phyloP scores from a whole-genome alignment of 495 filamentous ascomycete genomes.

The Hypoxylon cercidicola region DNA sequence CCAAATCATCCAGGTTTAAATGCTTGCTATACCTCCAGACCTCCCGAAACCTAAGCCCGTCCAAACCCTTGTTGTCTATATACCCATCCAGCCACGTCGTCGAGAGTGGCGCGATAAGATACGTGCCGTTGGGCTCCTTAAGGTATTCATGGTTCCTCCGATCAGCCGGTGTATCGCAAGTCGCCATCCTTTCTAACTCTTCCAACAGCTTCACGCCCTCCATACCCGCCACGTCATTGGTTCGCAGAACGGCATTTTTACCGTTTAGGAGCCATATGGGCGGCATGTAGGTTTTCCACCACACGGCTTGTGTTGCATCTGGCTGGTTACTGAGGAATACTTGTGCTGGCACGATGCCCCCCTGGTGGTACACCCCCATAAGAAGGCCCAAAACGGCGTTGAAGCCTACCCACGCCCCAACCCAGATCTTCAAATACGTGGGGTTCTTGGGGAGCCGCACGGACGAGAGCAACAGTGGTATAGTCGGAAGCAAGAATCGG shows the following conservation, averaged over 20 bases:
- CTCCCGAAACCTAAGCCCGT: slow-evolving; percentile 66
- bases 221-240: slow-evolving; percentile 85
- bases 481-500: slow-evolving; percentile 86
- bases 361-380: slow-evolving; percentile 96
- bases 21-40: slow-evolving; percentile 80
- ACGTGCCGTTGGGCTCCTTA: slow-evolving; percentile 64
- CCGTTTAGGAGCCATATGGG: slow-evolving; percentile 91
- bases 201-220: slow-evolving; percentile 68
- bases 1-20: slow-evolving; percentile 91
- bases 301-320: slow-evolving; percentile 76
- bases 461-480: slow-evolving; percentile 89
- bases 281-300: slow-evolving; percentile 98
- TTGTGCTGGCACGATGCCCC: slow-evolving; percentile 87
- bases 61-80: slow-evolving; percentile 57
- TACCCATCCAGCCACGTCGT: slow-evolving; percentile 76
- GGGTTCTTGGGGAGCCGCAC: slow-evolving; percentile 73
- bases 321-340: slow-evolving; percentile 67
- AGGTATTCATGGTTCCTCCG: slow-evolving; percentile 59
- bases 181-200: slow-evolving; percentile 65
- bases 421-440: slow-evolving; percentile 63
- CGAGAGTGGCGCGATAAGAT: slow-evolving; percentile 76
- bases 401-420: slow-evolving; percentile 81
- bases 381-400: slow-evolving; percentile 80
- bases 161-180: slow-evolving; percentile 66
- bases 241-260: slow-evolving; percentile 73